Evolutionary conservation across 2,329 filamentous ascomycete species (phyloP), one percentile per base, ranked within the genome.

Genomic region (Calonectria fujianensis): DNA sequence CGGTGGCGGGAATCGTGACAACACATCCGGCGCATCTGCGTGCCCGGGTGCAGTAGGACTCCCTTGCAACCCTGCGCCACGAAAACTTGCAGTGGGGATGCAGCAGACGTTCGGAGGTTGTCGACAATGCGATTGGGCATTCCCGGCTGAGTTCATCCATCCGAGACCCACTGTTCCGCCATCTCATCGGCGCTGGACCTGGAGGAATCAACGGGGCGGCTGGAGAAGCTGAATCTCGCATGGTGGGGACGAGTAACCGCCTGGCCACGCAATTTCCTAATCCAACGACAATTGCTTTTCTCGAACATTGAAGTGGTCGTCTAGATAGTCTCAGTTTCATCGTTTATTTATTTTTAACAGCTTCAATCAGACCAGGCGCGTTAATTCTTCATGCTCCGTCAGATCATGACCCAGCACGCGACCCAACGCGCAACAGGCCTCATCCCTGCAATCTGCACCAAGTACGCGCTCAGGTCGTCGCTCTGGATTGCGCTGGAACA

Each of bases 161-260:
- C 4, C 18, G 6, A 24, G 52, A 29, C 52, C 52, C 52, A 37
- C 52, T 24, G 31, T 35, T 32, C 52, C 10, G 52, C 52, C 31
- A 59, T 59, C 51, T 59, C 52, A 59, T 59, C 52, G 29, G 31
- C 52, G 52, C 31, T 57, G 35, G 8, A 13, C 52, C 52, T 24
- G 52, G 52, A 59, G 52, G 29, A 37, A 59, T 59, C 31, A 37
- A 37, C 20, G 52, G 31, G 31, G 52, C 52, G 18, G 52, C 52
- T 59, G 52, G 52, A 57, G 31, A 32, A 59, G 52, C 52, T 59
- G 52, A 59, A 59, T 59, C 45, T 48, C 52, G 31, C 52, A 37
- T 9, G 9, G 52, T 59, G 52, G 52, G n/a, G 31, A 59, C 31
- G n/a, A 14, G 13, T 37, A 59, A 59, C 52, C 31, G 52, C 52